Evolutionary conservation across 164 flowering plant species (phyloP).

Genomic region (Pachysandra terminalis): DNA sequence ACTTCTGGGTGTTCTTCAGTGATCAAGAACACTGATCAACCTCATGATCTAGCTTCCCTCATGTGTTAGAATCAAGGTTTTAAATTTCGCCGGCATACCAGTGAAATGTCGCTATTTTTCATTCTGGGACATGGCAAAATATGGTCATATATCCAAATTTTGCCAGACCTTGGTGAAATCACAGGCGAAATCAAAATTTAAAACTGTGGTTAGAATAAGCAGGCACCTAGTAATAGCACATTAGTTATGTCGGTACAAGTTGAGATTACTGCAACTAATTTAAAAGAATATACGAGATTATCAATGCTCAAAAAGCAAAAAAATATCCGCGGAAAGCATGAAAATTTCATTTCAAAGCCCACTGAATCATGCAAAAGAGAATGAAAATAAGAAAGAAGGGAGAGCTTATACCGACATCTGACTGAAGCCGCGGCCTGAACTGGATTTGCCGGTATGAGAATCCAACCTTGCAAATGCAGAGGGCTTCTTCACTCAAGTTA

Average conservation of each 20-base stretch:
- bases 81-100: no score
- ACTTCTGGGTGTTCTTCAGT: neutral
- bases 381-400: neutral
- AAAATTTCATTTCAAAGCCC: neutral
- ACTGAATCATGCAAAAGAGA: neutral
- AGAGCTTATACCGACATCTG: slow-evolving; percentile 10
- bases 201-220: no score
- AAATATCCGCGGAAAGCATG: no score
- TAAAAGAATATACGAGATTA: neutral
- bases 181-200: no score
- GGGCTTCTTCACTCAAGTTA: neutral
- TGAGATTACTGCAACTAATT: neutral
- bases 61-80: no score
- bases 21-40: neutral
- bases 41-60: neutral
- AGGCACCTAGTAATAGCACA: neutral
- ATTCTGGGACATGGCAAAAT: no score
- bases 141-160: no score
- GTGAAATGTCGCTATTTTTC: no score
- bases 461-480: neutral
- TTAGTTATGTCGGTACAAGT: neutral
- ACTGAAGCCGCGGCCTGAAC: neutral
- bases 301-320: no score
- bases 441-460: neutral
- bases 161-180: no score